Evolutionary conservation across 1,284 basidiomycete species (phyloP), one percentile per base, ranked within the genome.

Genomic region (Agroathelia rolfsii): DNA sequence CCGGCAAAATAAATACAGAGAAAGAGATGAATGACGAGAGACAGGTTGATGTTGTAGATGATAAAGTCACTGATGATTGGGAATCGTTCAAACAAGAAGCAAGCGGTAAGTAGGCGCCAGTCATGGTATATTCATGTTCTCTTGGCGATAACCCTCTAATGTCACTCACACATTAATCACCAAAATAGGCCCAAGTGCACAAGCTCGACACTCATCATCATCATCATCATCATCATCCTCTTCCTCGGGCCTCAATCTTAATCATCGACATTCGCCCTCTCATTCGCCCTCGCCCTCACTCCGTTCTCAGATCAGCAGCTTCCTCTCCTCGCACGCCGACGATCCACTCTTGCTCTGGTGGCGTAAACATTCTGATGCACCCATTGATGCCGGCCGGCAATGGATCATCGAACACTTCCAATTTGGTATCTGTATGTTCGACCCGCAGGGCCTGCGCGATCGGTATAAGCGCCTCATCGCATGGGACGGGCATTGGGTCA

Each of bases 361-460:
- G 15, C 55, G 55, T 32, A 72, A 71, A 39, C 69, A 75, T 47
- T 50, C 60, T 6, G 57, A 69, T 27, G 64, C 63, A 12, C 68
- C 68, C 0, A 46, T 71, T 22, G 49, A 48, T 12, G 62, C 64
- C 2, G 59, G 62, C 24, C 63, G 60, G 41, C 58, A 57, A 10
- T 72, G 66, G 68, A 44, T 72, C 18, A 42, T 66, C 13, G 69
- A 73, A 41, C 58, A 59, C 28, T 67, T 69, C 39, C 69, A 75
- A 44, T 73, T 72, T 39, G 69, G 70, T 3, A 51, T 56, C 5
- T 66, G 61, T 45, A 69, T 73, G 66, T 71, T 73, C 42, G 70
- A 73, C 41, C 66, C 69, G 1, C 42, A 44, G 6, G 67, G 60
- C 0, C 48, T 75, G 24, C 60, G 56, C 29, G 48, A 56, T 4